A percentile compares a stretch with the other conserved stretches of the same genome.
phyloP scores from a whole-genome alignment of 2,329 filamentous ascomycete genomes.

The Alternaria brassicae region DNA sequence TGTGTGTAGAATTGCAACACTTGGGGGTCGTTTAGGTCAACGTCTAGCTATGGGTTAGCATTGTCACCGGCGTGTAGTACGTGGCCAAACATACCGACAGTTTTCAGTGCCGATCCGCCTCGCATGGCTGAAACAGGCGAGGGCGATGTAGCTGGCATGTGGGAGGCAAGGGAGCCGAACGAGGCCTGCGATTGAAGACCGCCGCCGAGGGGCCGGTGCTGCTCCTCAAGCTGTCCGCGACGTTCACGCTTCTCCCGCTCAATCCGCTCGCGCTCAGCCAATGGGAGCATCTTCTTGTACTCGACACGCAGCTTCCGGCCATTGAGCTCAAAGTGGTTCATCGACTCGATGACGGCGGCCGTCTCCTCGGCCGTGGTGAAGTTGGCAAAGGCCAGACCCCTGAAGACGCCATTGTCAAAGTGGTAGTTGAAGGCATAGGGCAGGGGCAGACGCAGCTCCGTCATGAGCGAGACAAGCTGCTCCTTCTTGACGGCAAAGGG shows the following conservation, averaged over 20 bases:
- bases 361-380: conserved; percentile 97
- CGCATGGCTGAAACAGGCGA: conserved; percentile 69
- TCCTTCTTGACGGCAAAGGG: conserved; percentile 98
- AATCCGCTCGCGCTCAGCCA: conserved; percentile 92
- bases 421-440: conserved; percentile 99
- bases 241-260: conserved; percentile 97
- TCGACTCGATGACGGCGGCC: conserved; percentile 84
- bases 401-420: conserved; percentile 97
- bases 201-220: conserved; percentile 77
- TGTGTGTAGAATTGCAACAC: conserved; percentile 90
- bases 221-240: conserved; percentile 93
- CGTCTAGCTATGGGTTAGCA: conserved; percentile 59
- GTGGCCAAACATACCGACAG: conserved; percentile 45
- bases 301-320: conserved; percentile 94
- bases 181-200: conserved; percentile 85
- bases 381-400: conserved; percentile 95
- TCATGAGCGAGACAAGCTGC: conserved; percentile 90
- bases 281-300: conserved; percentile 99
- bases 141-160: conserved; percentile 68
- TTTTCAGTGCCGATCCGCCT: conserved; percentile 53
- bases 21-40: conserved; percentile 90
- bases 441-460: conserved; percentile 88
- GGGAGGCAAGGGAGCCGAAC: conserved; percentile 76
- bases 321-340: conserved; percentile 96
- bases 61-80: background rate